A percentile compares a stretch with the other conserved stretches of the same genome.
Evolutionary conservation across 441 rosid genomes (phyloP).

Genomic region (Lepidium campestre): DNA sequence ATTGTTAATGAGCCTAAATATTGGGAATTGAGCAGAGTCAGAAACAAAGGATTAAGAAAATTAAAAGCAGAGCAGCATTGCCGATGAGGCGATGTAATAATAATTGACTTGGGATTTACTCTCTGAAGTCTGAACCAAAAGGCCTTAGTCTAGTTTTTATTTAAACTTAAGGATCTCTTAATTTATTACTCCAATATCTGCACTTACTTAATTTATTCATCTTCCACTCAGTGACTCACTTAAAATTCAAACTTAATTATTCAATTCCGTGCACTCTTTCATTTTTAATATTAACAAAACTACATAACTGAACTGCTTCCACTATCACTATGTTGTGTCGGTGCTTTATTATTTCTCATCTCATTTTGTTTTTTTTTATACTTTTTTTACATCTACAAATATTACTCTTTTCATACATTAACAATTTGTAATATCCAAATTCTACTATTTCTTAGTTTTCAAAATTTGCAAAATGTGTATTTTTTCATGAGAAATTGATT

Average conservation of each 20-base stretch:
- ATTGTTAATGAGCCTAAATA: not conserved
- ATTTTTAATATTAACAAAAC: slow-evolving; percentile 13
- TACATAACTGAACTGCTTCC: slow-evolving; percentile 18
- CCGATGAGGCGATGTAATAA: slow-evolving; percentile 10
- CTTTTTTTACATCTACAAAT: not conserved
- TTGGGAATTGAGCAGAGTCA: slow-evolving; percentile 25
- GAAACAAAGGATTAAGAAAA: slow-evolving; percentile 15
- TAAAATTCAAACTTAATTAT: slow-evolving; percentile 7
- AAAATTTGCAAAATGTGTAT: too few species aligned
- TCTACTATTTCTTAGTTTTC: too few species aligned
- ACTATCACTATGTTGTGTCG: slow-evolving; percentile 23
- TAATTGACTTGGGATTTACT: slow-evolving; percentile 44
- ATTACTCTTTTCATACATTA: not conserved
- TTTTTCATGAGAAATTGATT: not conserved
- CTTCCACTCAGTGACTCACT: slow-evolving; percentile 13
- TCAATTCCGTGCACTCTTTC: slow-evolving; percentile 2
- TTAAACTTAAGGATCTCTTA: not conserved
- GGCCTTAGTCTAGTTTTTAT: slow-evolving; percentile 7
- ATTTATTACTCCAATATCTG: slow-evolving; percentile 10
- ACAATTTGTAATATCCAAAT: not conserved
- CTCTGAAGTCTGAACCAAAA: not conserved
- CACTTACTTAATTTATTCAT: not conserved
- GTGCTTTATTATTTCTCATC: slow-evolving; percentile 5
- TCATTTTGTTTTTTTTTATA: not conserved
- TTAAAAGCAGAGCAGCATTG: slow-evolving; percentile 17